Conservation (phyloP, 805 yeast species). For the Metschnikowia similis region DNA sequence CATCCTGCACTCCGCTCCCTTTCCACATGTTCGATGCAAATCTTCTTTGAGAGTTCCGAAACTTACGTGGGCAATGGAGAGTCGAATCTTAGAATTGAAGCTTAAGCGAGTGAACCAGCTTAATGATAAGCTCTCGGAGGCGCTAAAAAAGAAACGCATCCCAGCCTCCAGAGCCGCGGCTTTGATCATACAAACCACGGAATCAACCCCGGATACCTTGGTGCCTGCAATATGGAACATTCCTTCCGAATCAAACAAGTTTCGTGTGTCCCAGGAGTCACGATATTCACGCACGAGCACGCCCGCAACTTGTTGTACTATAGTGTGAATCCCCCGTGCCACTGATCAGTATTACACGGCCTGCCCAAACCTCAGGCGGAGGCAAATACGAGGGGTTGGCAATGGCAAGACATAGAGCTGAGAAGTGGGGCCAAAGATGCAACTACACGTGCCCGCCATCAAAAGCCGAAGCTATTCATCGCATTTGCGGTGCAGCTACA, state of each 20-base stretch:
- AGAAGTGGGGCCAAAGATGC: too few relatives aligned
- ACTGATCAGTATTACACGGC: neutral
- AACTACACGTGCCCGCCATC: neutral
- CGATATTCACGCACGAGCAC: constrained; percentile 9
- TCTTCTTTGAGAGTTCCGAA: neutral
- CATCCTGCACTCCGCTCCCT: neutral
- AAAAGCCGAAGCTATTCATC: neutral
- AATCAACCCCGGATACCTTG: constrained; percentile 44
- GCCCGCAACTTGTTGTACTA: constrained; percentile 28
- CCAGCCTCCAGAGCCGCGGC: constrained; percentile 61
- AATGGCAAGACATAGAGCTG: too few relatives aligned
- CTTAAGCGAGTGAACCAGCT: constrained; percentile 57
- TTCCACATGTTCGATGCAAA: neutral
- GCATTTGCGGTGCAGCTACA: neutral
- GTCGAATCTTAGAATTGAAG: constrained; percentile 51
- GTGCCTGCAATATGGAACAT: constrained; percentile 43
- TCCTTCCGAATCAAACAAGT: constrained; percentile 33
- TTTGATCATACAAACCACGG: constrained; percentile 40
- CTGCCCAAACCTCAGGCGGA: neutral
- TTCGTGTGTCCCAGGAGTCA: constrained; percentile 20
- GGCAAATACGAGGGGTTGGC: neutral
- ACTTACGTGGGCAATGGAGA: constrained; percentile 15
- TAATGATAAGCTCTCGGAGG: constrained; percentile 48
- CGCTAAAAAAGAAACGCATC: constrained; percentile 52
- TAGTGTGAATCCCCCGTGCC: constrained; percentile 15